Conservation (phyloP, 179 eudicot genomes). For the Spinacia oleracea region DNA sequence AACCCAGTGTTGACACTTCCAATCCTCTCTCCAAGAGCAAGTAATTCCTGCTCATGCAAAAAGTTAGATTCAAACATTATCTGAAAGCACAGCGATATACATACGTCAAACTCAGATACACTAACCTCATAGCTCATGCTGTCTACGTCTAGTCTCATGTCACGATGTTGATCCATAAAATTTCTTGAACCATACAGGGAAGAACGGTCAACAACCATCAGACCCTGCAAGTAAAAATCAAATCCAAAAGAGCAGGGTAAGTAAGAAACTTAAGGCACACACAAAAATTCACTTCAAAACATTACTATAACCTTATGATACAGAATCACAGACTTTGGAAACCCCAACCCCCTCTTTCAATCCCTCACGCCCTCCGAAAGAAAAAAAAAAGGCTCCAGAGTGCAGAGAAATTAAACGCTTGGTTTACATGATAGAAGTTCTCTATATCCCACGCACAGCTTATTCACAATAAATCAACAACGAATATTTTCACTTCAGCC, state of each 20-base stretch:
- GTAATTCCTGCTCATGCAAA: slow-evolving; percentile 59
- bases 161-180: slow-evolving; percentile 46
- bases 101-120: background rate
- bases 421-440: background rate
- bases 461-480: background rate
- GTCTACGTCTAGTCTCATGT: slow-evolving; percentile 51
- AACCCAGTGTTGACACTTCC: slow-evolving; percentile 80
- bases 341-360: background rate
- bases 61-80: background rate
- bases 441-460: background rate
- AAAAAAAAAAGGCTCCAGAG: background rate
- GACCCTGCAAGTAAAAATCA: slow-evolving; percentile 47
- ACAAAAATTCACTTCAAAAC: background rate
- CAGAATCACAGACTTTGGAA: background rate
- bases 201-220: slow-evolving; percentile 57
- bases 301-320: background rate
- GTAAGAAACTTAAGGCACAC: background rate
- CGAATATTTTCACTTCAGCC: background rate
- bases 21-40: slow-evolving; percentile 81
- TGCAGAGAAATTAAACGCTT: background rate
- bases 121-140: slow-evolving; percentile 74
- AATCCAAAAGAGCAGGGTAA: slow-evolving; percentile 1
- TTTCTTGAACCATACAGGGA: slow-evolving; percentile 60
- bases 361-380: background rate
- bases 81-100: background rate